Evolutionary conservation across 1,139 yeast genomes (phyloP), one percentile per base, ranked within the genome.

Genomic region (Pichia sp.): DNA sequence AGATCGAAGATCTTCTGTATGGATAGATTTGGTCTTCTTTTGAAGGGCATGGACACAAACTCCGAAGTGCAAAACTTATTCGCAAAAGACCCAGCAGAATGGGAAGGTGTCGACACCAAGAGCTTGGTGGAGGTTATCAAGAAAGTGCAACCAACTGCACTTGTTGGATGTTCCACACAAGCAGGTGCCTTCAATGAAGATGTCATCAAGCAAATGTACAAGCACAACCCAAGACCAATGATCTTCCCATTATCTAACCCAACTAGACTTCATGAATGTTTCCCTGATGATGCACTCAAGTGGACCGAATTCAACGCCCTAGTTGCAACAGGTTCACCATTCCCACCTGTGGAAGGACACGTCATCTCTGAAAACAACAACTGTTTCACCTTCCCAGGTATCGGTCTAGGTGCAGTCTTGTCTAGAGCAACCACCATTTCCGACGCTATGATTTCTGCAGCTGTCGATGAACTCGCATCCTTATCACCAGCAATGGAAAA

Each of bases 251-350:
- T 91, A 50, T 85, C 96, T 14, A 91, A 91, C 63, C 98, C 98
- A 41, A 91, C 97, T n/a, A 75, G 95, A 61, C 69, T 91, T 47
- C 96, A 86, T 52, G 97, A 91, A 63, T 96, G 96, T 35, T 67
- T 80, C 44, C 97, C 98, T 18, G 81, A 69, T 26, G 97, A 91
- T 59, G 70, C 91, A 41, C 74, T 88, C 75, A 73, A 72, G 53
- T 91, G 96, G 96, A 88, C 97, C 18, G 78, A 88, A 49, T 81
- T 82, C 56, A 72, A 81, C 50, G 97, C 96, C 4, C 67, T 91
- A 44, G 86, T 88, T 39, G 98, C 97, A 16, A 88, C 97, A 1
- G 97, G 97, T 17, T 88, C 97, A n/a, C 97, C 97, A 23, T 91
- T 91, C 68, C 76, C 73, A 44, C 94, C 95, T 12, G 96, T 88